Evolutionary conservation across 441 rosid genomes (phyloP).

Genomic region (Breynia disticha): DNA sequence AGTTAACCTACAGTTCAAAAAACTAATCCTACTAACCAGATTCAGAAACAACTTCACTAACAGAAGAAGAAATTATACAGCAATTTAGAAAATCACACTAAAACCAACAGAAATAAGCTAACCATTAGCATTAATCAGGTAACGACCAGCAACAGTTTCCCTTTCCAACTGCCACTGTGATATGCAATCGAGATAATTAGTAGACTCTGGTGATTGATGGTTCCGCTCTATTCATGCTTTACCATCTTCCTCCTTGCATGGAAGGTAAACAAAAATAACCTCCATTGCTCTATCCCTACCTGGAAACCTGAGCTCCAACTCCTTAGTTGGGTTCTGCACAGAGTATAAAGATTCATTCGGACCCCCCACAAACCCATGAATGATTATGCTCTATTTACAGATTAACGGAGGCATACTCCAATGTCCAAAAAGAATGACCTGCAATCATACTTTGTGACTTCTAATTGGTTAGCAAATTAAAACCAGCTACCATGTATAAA

Average conservation of each 20-base stretch:
- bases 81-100: too few relatives aligned
- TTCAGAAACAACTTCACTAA: too few relatives aligned
- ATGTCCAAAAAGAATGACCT: constrained; percentile 26
- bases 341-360: constrained; percentile 40
- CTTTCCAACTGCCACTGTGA: constrained; percentile 22
- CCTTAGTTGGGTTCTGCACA: constrained; percentile 47
- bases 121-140: constrained; percentile 16
- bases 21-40: too few relatives aligned
- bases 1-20: too few relatives aligned
- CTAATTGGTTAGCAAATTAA: constrained; percentile 35
- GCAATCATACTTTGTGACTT: constrained; percentile 25
- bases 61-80: too few relatives aligned
- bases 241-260: constrained; percentile 28
- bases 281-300: constrained; percentile 56
- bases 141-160: constrained; percentile 25
- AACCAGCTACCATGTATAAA: constrained; percentile 30
- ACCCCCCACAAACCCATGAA: constrained; percentile 30
- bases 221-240: constrained; percentile 24
- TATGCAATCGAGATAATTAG: constrained; percentile 21
- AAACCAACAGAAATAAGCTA: too few relatives aligned
- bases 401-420: constrained; percentile 39
- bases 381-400: constrained; percentile 58
- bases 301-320: constrained; percentile 55
- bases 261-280: constrained; percentile 51
- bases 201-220: constrained; percentile 19